Percentiles rank a stretch among this genome's conserved stretches.
Conservation (phyloP, 2,329 filamentous ascomycete species). For the Arthrinium phaeospermum region DNA sequence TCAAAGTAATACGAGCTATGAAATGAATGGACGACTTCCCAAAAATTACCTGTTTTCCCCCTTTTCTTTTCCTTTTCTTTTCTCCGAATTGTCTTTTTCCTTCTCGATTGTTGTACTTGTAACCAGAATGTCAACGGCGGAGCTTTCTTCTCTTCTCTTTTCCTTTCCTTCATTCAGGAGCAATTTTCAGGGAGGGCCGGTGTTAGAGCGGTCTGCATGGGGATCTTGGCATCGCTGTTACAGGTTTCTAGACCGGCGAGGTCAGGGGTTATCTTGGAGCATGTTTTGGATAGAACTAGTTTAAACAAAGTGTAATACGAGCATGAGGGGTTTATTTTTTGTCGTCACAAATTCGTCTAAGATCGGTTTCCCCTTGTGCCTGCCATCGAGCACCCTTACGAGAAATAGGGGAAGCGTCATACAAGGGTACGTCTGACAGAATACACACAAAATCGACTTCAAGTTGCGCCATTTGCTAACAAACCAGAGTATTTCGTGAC, state of each 20-base stretch:
- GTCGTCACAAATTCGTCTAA: not conserved
- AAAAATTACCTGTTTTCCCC: not conserved
- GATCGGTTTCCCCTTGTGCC: no score
- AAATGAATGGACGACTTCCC: constrained; percentile 24
- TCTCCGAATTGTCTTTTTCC: not conserved
- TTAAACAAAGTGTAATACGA: not conserved
- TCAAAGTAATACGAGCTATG: constrained; percentile 25
- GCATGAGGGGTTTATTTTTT: not conserved
- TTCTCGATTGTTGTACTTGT: constrained; percentile 10
- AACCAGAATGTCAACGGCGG: not conserved
- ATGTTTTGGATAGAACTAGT: not conserved
- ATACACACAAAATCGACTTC: no score
- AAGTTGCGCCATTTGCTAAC: not conserved
- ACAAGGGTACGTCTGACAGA: no score
- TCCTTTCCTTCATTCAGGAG: not conserved
- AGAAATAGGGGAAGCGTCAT: no score
- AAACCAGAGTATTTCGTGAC: not conserved
- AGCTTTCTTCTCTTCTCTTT: not conserved
- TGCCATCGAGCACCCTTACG: no score
- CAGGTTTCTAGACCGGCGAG: not conserved
- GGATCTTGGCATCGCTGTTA: not conserved
- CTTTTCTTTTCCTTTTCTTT: constrained; percentile 5
- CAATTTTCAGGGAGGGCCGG: not conserved
- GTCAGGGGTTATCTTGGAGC: not conserved
- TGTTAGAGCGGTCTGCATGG: not conserved